These are phyloP conservation scores for Cryptomeria japonica DNA, from an alignment of 75 land plant species.

Conservation along the genomic window DNA sequence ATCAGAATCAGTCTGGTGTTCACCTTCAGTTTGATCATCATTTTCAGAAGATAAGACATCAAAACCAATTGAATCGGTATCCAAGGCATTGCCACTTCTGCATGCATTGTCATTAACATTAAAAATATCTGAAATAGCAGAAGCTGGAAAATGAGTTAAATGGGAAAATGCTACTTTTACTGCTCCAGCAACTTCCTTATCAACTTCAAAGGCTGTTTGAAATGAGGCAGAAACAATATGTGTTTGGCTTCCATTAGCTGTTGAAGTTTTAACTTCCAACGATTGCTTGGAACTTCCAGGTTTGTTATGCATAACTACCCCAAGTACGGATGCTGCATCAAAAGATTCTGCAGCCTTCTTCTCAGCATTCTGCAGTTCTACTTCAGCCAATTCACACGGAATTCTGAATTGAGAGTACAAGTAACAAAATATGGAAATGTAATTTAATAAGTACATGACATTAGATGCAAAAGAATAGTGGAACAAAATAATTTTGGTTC, in stretches of 20 bases:
- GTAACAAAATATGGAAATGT: not conserved
- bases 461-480: not conserved
- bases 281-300: slow-evolving; percentile 44
- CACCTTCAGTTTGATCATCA: slow-evolving; percentile 20
- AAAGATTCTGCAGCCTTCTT: slow-evolving; percentile 67
- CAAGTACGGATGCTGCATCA: slow-evolving; percentile 57
- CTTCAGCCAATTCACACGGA: slow-evolving; percentile 62
- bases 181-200: slow-evolving; percentile 86
- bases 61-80: not conserved
- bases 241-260: slow-evolving; percentile 28
- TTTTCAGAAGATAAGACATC: slow-evolving; percentile 1
- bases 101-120: slow-evolving; percentile 24
- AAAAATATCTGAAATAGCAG: slow-evolving; percentile 33
- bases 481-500: not conserved
- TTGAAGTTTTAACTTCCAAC: slow-evolving; percentile 33
- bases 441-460: not conserved
- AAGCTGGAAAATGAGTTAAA: slow-evolving; percentile 35
- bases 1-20: slow-evolving; percentile 29
- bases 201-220: slow-evolving; percentile 85
- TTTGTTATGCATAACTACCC: slow-evolving; percentile 66
- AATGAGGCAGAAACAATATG: slow-evolving; percentile 75
- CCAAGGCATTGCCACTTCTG: slow-evolving; percentile 14
- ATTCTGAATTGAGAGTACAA: slow-evolving; percentile 41
- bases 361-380: slow-evolving; percentile 53
- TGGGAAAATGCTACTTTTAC: slow-evolving; percentile 64